phyloP scores from a whole-genome alignment of 495 filamentous ascomycete species.

The Daldinia grandis region DNA sequence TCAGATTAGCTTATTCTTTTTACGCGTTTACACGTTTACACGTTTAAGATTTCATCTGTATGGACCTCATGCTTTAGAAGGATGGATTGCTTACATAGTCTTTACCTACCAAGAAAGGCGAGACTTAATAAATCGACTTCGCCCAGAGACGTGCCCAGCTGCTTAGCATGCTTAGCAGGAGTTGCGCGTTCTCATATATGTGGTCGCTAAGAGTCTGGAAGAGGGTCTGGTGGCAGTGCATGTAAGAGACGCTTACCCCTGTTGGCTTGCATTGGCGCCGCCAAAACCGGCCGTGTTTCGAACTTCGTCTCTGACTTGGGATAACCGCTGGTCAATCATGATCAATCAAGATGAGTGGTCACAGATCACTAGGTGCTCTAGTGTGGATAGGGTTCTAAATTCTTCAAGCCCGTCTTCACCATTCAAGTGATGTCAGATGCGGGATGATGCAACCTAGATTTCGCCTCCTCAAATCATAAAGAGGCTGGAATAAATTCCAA shows the following conservation, averaged over 20 bases:
- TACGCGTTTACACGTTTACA: not conserved
- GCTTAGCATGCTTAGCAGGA: not conserved
- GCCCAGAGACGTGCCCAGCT: not conserved
- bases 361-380: not conserved
- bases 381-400: not conserved
- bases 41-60: not conserved
- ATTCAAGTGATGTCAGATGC: not conserved
- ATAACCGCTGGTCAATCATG: not conserved
- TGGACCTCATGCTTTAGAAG: not conserved
- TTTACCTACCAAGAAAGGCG: not conserved
- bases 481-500: slow-evolving; percentile 1
- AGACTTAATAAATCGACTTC: not conserved
- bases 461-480: not conserved
- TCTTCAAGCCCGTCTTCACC: not conserved
- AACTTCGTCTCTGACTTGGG: slow-evolving; percentile 6
- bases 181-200: slow-evolving; percentile 1
- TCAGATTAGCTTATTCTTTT: not conserved
- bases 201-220: not conserved
- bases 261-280: not conserved
- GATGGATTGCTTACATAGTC: not conserved
- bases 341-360: not conserved
- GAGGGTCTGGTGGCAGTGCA: slow-evolving; percentile 7
- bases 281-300: slow-evolving; percentile 8
- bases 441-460: not conserved
- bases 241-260: slow-evolving; percentile 5